Percentiles rank a stretch among this genome's conserved stretches.
phyloP scores from a whole-genome alignment of 2,329 filamentous ascomycete species.

The Ophiostoma ulmi region DNA sequence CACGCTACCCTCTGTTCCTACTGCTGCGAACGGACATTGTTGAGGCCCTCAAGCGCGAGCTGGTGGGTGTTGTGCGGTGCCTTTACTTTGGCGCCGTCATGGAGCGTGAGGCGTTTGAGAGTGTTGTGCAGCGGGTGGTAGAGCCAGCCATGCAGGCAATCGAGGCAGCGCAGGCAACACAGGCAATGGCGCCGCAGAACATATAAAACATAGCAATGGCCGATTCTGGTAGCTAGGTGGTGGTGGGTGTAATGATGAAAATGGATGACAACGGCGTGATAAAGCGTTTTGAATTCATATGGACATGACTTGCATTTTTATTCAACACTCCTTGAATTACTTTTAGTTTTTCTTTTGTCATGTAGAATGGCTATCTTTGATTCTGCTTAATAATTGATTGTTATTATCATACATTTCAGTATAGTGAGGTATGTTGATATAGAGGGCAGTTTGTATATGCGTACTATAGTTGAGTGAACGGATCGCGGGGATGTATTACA shows the following conservation, averaged over 20 bases:
- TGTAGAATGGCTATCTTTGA: not conserved
- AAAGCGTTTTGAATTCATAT: not conserved
- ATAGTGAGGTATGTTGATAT: not conserved
- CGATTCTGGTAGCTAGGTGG: not conserved
- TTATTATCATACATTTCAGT: not conserved
- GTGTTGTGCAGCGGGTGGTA: slow-evolving; percentile 40
- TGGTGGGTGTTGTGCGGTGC: slow-evolving; percentile 44
- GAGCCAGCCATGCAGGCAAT: slow-evolving; percentile 27
- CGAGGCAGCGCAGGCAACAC: not conserved
- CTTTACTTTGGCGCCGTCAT: slow-evolving; percentile 46
- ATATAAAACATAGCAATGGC: not conserved
- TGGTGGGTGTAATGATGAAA: not conserved
- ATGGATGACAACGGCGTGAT: not conserved
- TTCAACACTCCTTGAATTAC: not conserved
- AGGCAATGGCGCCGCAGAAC: not conserved
- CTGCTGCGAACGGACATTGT: slow-evolving; percentile 37
- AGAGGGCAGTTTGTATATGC: not conserved
- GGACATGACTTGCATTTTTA: not conserved
- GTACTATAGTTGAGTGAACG: not conserved
- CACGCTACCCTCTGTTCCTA: slow-evolving; percentile 37
- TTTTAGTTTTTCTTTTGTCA: not conserved
- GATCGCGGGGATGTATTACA: slow-evolving; percentile 1
- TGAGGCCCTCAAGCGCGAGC: slow-evolving; percentile 38
- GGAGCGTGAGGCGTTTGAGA: slow-evolving; percentile 44
- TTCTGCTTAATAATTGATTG: not conserved